Percentiles rank a stretch among this genome's conserved stretches.
These are phyloP conservation scores for Puya raimondii DNA, from an alignment of 176 grass and related monocot genomes.

Conservation along the genomic window DNA sequence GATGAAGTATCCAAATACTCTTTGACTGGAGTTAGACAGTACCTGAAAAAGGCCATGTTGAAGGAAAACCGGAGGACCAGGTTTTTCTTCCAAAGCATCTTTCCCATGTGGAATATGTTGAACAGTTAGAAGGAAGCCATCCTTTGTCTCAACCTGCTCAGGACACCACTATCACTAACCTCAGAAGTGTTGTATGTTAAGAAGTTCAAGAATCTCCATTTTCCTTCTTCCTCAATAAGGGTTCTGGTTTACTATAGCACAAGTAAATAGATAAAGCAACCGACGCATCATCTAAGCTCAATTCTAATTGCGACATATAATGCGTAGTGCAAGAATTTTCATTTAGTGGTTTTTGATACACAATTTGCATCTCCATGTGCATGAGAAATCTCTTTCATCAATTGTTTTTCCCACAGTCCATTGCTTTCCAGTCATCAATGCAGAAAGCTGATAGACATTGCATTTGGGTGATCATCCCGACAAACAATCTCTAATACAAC, in stretches of 20 bases:
- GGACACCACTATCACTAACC: background rate
- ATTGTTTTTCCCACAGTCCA: no score
- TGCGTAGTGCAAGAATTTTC: background rate
- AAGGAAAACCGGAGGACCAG: constrained; percentile 72
- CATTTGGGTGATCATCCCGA: no score
- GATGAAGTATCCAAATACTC: background rate
- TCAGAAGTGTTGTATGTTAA: background rate
- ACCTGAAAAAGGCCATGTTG: constrained; percentile 98
- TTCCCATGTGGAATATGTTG: constrained; percentile 65
- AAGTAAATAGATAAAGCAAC: no score
- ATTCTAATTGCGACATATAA: background rate
- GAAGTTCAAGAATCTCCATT: background rate
- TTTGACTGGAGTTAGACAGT: constrained; percentile 7
- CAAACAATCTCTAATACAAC: no score
- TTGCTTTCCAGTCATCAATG: no score
- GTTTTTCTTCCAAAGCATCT: constrained; percentile 29
- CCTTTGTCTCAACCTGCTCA: constrained; percentile 65
- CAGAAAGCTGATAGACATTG: no score
- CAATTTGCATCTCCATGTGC: background rate
- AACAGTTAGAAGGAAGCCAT: constrained; percentile 78
- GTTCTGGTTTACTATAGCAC: no score
- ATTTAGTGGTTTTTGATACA: background rate
- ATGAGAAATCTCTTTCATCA: no score
- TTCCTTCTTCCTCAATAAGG: background rate
- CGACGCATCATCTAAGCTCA: no score